Percentiles rank a stretch among this genome's conserved stretches.
phyloP scores from a whole-genome alignment of 805 yeast species.

The Ogataea wickerhamii region DNA sequence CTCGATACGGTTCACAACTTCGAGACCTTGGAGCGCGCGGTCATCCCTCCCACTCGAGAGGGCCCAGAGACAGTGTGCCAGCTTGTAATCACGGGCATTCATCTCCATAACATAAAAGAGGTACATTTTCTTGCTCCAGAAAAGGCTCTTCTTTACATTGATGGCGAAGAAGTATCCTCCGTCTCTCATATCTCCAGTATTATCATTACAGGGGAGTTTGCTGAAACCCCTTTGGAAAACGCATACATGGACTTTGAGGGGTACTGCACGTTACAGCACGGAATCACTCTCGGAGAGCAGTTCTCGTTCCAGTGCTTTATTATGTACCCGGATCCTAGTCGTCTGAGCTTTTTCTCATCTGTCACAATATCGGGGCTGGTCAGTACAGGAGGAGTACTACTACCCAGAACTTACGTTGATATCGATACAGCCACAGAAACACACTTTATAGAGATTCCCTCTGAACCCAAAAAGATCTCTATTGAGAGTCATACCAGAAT shows the following conservation, averaged over 20 bases:
- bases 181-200: neutral
- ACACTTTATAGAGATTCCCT: neutral
- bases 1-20: neutral
- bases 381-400: too few relatives aligned
- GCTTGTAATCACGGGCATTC: neutral
- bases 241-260: neutral
- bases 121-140: neutral
- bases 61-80: neutral
- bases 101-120: neutral
- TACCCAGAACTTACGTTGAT: neutral
- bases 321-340: neutral
- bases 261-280: neutral
- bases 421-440: conserved; percentile 1
- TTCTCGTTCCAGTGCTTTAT: conserved; percentile 1
- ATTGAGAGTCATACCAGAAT: conserved; percentile 10
- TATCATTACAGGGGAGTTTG: neutral
- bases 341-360: neutral
- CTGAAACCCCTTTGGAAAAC: neutral
- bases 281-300: neutral
- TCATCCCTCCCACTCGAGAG: neutral
- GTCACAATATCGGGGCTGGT: neutral
- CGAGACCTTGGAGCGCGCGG: conserved; percentile 1
- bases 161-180: neutral
- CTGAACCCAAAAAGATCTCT: neutral
- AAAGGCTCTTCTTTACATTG: neutral